Evolutionary conservation across 768 basidiomycete species (phyloP), one percentile per base, ranked within the genome.

Genomic region (Gloeostereum incarnatum): DNA sequence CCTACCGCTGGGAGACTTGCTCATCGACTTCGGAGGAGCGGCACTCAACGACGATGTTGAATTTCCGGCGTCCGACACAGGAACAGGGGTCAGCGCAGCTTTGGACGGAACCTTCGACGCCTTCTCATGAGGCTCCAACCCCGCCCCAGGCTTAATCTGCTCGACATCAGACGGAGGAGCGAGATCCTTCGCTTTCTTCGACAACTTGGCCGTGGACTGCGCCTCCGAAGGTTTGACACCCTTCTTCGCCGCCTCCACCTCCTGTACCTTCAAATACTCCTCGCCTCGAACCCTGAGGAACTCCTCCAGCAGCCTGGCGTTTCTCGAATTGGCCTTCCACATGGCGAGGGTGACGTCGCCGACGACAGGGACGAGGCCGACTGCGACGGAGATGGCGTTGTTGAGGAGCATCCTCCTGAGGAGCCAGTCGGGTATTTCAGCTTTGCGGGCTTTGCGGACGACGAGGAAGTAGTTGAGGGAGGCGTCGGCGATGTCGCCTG

Each of bases 251-350:
- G 39, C 48, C 31, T 17, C 45, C 10, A 38, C 46, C 26, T 46
- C 43, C 14, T 36, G 17, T 6, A 10, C 24, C 36, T 50, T 55
- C 35, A 89, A 53, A 50, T 68, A 77, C 50, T 86, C 79, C 40
- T 82, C 78, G 0, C 86, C 89, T 31, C 92, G 69, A 21, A 87
- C 66, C 24, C 81, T 69, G 38, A 96, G 59, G 57, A 75, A 91
- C 55, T 91, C 88, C 52, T 93, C 89, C 33, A 97, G 66, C 34
- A 96, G 61, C 4, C 73, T 73, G 8, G 89, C 92, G 50, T 97
- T 96, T 43, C 93, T 70, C 11, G 80, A 84, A 58, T 97, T 97
- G 14, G 90, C 78, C 54, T 91, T 93, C 68, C 66, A 94, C 2
- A 73, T 57, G 1, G 85, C 89, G 24, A 92, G 59, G 1, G 78